Base-by-base conservation (phyloP, 2,329 filamentous ascomycete genomes). In the Trichoderma gracile region DNA sequence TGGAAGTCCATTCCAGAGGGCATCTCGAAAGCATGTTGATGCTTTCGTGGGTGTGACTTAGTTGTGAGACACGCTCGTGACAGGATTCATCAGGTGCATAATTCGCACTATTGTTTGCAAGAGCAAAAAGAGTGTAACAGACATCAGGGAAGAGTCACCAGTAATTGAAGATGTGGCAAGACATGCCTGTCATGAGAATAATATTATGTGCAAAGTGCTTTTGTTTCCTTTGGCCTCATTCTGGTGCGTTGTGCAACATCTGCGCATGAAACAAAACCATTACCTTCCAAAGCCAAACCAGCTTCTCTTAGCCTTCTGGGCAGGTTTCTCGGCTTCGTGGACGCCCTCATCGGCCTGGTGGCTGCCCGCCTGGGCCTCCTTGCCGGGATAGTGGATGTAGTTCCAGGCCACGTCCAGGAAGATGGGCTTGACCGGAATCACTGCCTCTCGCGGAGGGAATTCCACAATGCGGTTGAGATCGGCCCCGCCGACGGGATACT, bases 361-460 rank as follows among this genome's bases (percentile, higher is more conserved):
- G 38, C 69, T 67, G 6, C 67, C 69, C 62, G 69, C 71, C 65
- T 76, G 70, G 7, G 74, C 73, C 38, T 76, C 69, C 70, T 86
- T 86, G 40, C 87, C 88, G 0, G 93, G 93, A 73, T 99, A 99
- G 55, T 92, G 87, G 67, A 99, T 93, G 75, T 97, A 98, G 75
- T 98, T 98, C 91, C 92, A 99, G 10, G 95, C 95, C 8, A 97
- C 89, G 73, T 99, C 95, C 65, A 98, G 86, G 82, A 98, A 98
- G 40, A 98, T 83, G 30, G 95, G 95, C 80, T 99, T 99, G 59
- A 97, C 89, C 0, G 95, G 93, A 45, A 98, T 87, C 1, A 90
- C 84, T 67, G 91, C 87, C 69, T 97, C 80, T 73, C 88, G 90
- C 1, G 94, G 93, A 14, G 95, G 95, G 76, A 93, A 97, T 5